Evolutionary conservation across 2,329 filamentous ascomycete genomes (phyloP).

Genomic region (Fusarium cyanostomum): DNA sequence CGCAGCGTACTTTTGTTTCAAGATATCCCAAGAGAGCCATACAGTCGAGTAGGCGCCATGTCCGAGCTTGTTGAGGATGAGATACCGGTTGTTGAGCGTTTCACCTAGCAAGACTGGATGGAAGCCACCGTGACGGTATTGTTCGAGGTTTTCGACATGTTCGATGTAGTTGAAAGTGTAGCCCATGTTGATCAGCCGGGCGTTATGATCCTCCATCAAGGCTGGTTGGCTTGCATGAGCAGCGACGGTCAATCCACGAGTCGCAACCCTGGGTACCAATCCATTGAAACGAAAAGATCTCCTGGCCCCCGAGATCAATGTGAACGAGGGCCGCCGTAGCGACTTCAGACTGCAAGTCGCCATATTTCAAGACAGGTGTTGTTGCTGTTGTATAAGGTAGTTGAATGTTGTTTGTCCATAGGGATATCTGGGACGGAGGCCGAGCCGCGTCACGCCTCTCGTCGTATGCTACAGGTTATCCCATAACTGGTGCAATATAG

Average conservation of each 20-base stretch:
- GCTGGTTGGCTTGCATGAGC: constrained; percentile 26
- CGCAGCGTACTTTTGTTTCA: constrained; percentile 35
- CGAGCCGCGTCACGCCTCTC: constrained; percentile 11
- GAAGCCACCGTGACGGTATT: constrained; percentile 34
- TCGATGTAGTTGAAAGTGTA: constrained; percentile 37
- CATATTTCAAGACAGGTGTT: constrained; percentile 22
- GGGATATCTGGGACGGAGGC: constrained; percentile 6
- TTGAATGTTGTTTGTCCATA: constrained; percentile 12
- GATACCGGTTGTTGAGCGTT: constrained; percentile 37
- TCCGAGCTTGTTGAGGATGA: constrained; percentile 40
- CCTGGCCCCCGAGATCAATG: constrained; percentile 22
- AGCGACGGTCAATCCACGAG: constrained; percentile 26
- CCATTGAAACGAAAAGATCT: constrained; percentile 17
- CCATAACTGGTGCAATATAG: constrained; percentile 6
- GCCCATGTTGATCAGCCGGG: constrained; percentile 32
- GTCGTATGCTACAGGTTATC: constrained; percentile 1
- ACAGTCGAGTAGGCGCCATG: constrained; percentile 41
- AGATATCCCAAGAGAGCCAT: constrained; percentile 38
- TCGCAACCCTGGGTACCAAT: constrained; percentile 25
- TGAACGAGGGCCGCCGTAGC: constrained; percentile 33
- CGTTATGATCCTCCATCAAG: constrained; percentile 30
- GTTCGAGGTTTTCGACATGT: constrained; percentile 35
- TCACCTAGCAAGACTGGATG: constrained; percentile 34
- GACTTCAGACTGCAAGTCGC: constrained; percentile 34
- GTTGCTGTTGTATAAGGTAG: constrained; percentile 13